Percentiles rank a stretch among this genome's conserved stretches.
Evolutionary conservation across 2,329 filamentous ascomycete species (phyloP).

Genomic region (Tympanopsis confertula): DNA sequence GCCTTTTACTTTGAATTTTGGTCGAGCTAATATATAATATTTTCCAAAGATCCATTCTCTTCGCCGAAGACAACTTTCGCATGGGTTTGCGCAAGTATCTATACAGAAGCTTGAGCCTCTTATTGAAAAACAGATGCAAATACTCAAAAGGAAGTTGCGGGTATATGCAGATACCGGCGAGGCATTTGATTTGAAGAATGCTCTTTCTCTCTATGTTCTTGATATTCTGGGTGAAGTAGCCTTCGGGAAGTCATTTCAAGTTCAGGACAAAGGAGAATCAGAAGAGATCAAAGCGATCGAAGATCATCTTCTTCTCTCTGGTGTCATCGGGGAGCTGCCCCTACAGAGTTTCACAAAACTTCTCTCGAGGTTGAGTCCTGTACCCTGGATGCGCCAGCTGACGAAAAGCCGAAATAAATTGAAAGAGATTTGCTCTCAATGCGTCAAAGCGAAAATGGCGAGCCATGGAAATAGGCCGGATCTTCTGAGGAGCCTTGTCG

Average conservation of each 20-base stretch:
- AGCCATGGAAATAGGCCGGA: neutral
- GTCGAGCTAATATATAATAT: neutral
- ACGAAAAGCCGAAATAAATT: neutral
- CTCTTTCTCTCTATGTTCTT: neutral
- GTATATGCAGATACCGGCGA: neutral
- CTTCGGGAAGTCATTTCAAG: neutral
- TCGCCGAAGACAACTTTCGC: conserved; percentile 1
- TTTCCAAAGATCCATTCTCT: conserved; percentile 2
- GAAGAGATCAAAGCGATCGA: neutral
- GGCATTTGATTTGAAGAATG: neutral
- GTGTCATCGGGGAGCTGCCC: neutral
- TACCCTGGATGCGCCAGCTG: neutral
- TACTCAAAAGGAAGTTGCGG: neutral
- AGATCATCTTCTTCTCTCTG: neutral
- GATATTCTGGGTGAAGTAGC: neutral
- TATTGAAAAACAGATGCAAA: conserved; percentile 1
- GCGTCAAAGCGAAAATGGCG: neutral
- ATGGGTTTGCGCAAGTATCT: conserved; percentile 1
- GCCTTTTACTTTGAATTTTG: neutral
- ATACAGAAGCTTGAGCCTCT: conserved; percentile 1
- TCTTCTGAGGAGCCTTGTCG: conserved; percentile 1
- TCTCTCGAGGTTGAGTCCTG: neutral
- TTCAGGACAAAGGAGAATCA: neutral
- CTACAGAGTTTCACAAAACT: neutral
- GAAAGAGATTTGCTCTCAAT: neutral